Percentiles rank a stretch among this genome's conserved stretches.
These are phyloP conservation scores for Aaosphaeria pasadenensis DNA, from an alignment of 2,329 filamentous ascomycete species.

Conservation along the genomic window DNA sequence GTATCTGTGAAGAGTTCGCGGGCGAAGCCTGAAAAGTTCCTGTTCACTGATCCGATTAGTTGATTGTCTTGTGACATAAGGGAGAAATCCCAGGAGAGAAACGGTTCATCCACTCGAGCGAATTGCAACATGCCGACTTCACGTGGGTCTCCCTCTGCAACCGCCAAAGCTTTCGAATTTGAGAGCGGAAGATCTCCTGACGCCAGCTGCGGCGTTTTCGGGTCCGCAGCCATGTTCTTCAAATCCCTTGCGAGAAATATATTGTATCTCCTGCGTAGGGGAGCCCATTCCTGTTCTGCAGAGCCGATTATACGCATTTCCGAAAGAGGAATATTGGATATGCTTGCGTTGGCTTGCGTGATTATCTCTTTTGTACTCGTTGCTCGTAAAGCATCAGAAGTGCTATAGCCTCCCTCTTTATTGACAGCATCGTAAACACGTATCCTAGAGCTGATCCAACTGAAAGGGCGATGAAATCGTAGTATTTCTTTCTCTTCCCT, in stretches of 20 bases:
- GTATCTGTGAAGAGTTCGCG: conserved; percentile 65
- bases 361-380: conserved; percentile 42
- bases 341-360: conserved; percentile 46
- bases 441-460: conserved; percentile 60
- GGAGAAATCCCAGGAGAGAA: conserved; percentile 64
- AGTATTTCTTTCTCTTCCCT: conserved; percentile 58
- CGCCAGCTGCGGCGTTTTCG: conserved; percentile 39
- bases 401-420: conserved; percentile 22
- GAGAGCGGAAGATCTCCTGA: conserved; percentile 49
- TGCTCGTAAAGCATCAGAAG: conserved; percentile 45
- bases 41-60: conserved; percentile 60
- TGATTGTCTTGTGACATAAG: conserved; percentile 50
- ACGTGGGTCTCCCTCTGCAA: conserved; percentile 32
- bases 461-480: conserved; percentile 60
- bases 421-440: conserved; percentile 34
- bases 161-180: conserved; percentile 45
- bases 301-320: conserved; percentile 64
- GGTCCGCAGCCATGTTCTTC: conserved; percentile 31
- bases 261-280: conserved; percentile 61
- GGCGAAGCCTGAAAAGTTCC: conserved; percentile 61
- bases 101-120: conserved; percentile 60
- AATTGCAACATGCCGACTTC: conserved; percentile 56
- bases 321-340: conserved; percentile 52
- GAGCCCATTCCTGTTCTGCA: conserved; percentile 63
- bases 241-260: conserved; percentile 57